phyloP scores from a whole-genome alignment of 257 asterid genomes.

The Mitragyna speciosa region DNA sequence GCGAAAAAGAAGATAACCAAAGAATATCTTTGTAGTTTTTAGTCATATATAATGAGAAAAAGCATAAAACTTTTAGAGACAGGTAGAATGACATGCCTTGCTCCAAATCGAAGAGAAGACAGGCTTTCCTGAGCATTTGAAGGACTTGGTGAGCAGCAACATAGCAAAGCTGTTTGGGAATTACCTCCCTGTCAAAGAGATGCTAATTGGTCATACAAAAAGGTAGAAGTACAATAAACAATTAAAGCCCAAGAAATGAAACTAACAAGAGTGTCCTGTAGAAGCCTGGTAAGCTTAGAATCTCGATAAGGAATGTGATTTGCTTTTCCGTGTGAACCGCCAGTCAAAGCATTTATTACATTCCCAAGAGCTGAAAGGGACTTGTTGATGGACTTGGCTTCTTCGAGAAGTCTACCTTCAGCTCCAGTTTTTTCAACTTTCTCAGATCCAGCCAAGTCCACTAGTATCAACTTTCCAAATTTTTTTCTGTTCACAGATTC shows the following conservation, averaged over 20 bases:
- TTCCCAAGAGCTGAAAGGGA: slow-evolving; percentile 88
- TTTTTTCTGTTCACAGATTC: slow-evolving; percentile 40
- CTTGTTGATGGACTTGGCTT: slow-evolving; percentile 85
- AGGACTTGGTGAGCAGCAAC: slow-evolving; percentile 92
- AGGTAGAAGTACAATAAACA: slow-evolving; percentile 13
- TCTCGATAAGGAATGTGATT: slow-evolving; percentile 83
- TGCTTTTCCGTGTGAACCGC: slow-evolving; percentile 46
- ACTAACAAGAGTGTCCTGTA: slow-evolving; percentile 82
- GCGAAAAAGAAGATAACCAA: not conserved
- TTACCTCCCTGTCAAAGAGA: slow-evolving; percentile 62
- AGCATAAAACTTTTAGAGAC: not conserved
- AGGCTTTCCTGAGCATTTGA: slow-evolving; percentile 71
- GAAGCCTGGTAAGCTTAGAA: slow-evolving; percentile 82
- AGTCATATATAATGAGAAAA: not conserved
- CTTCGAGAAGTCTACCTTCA: slow-evolving; percentile 86
- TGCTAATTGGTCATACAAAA: slow-evolving; percentile 25
- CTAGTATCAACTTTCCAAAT: slow-evolving; percentile 70
- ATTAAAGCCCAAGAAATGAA: slow-evolving; percentile 20
- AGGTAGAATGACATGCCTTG: not conserved
- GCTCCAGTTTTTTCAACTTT: slow-evolving; percentile 90
- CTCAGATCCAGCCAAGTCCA: slow-evolving; percentile 93
- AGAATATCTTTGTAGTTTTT: not conserved
- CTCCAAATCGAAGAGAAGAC: slow-evolving; percentile 46
- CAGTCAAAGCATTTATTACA: slow-evolving; percentile 77
- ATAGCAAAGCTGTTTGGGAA: slow-evolving; percentile 71